Conservation (phyloP, 192 early-diverging fungal genomes). For the Coemansia sp. region DNA sequence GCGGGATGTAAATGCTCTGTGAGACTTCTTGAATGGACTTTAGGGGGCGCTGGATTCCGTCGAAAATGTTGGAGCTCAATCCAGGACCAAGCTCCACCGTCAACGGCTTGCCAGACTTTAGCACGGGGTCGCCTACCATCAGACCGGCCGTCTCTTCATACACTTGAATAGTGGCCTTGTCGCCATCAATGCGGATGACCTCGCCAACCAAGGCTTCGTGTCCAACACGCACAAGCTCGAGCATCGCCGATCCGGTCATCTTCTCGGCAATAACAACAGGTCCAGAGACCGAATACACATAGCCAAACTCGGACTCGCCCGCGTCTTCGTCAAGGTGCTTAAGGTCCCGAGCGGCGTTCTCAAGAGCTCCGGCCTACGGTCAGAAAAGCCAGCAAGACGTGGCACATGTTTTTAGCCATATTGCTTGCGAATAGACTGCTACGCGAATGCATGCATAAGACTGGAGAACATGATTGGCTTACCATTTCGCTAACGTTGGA, state of each 20-base stretch:
- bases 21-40: constrained; percentile 91
- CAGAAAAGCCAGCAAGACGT: neutral
- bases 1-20: constrained; percentile 96
- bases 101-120: constrained; percentile 95
- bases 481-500: neutral
- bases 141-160: constrained; percentile 99
- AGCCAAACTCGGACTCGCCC: constrained; percentile 82
- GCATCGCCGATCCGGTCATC: constrained; percentile 97
- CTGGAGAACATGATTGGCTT: no score
- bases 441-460: no score
- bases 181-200: constrained; percentile 98
- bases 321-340: constrained; percentile 84
- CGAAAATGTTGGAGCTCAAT: constrained; percentile 87
- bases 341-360: constrained; percentile 78
- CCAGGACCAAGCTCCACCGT: constrained; percentile 99
- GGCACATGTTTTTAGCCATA: no score
- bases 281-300: constrained; percentile 95
- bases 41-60: constrained; percentile 98
- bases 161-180: constrained; percentile 99
- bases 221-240: constrained; percentile 98
- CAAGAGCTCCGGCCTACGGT: constrained; percentile 82
- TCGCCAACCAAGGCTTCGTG: constrained; percentile 97
- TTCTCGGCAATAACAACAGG: constrained; percentile 98
- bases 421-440: no score
- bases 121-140: constrained; percentile 98